Conservation (phyloP, 2,329 filamentous ascomycete genomes). For the Coniochaeta sp. region DNA sequence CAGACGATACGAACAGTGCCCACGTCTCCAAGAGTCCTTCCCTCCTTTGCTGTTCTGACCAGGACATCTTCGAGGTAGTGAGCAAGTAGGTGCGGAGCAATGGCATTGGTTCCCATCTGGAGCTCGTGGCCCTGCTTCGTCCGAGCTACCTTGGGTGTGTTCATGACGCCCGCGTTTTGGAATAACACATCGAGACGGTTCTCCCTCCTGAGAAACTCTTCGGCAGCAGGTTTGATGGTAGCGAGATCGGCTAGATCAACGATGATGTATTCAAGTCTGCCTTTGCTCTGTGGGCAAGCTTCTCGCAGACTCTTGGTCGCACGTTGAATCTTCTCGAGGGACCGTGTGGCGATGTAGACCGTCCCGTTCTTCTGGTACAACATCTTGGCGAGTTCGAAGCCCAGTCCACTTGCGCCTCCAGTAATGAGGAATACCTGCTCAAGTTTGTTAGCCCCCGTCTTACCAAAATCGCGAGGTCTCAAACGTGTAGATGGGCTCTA, state of each 20-base stretch:
- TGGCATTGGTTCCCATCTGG: neutral
- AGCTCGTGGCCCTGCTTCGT: slow-evolving; percentile 24
- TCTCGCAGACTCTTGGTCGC: slow-evolving; percentile 21
- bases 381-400: slow-evolving; percentile 37
- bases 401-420: slow-evolving; percentile 24
- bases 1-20: neutral
- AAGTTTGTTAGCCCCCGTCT: neutral
- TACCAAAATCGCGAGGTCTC: neutral
- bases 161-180: slow-evolving; percentile 26
- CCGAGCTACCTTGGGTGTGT: slow-evolving; percentile 1
- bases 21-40: neutral
- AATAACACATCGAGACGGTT: slow-evolving; percentile 32
- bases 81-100: neutral
- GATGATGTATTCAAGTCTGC: slow-evolving; percentile 22
- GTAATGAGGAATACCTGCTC: slow-evolving; percentile 34
- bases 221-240: slow-evolving; percentile 27
- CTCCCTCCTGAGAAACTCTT: slow-evolving; percentile 27
- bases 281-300: slow-evolving; percentile 6
- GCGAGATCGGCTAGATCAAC: slow-evolving; percentile 33
- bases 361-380: slow-evolving; percentile 41
- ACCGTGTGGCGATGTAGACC: slow-evolving; percentile 35
- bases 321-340: slow-evolving; percentile 15
- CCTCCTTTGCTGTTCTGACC: neutral
- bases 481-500: neutral
- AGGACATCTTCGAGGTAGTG: neutral